A percentile compares a stretch with the other conserved stretches of the same genome.
Evolutionary conservation across 495 filamentous ascomycete genomes (phyloP).

Genomic region (Hypoxylon crocopeplum): DNA sequence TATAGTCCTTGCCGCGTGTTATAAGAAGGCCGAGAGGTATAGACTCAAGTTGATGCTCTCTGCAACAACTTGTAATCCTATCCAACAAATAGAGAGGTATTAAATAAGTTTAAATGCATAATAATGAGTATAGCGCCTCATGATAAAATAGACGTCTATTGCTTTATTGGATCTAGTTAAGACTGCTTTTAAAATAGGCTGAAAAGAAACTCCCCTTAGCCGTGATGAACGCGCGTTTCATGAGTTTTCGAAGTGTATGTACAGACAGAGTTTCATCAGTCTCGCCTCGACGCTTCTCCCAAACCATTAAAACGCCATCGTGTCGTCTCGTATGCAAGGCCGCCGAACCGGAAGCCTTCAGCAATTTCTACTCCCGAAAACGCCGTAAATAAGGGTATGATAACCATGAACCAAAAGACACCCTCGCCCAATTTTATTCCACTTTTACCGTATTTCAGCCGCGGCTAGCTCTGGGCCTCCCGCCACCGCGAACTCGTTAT

Average conservation of each 20-base stretch:
- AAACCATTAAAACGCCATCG: slow-evolving; percentile 29
- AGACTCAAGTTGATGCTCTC: too few species aligned
- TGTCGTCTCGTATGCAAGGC: slow-evolving; percentile 10
- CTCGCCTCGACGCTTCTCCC: background rate
- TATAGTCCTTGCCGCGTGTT: too few species aligned
- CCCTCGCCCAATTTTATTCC: background rate
- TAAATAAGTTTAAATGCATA: too few species aligned
- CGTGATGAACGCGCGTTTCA: background rate
- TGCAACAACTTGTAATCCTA: too few species aligned
- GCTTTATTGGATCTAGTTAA: too few species aligned
- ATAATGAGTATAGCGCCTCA: too few species aligned
- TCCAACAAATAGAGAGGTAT: too few species aligned
- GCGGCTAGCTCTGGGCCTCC: slow-evolving; percentile 51
- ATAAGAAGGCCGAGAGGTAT: too few species aligned
- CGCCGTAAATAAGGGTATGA: slow-evolving; percentile 39
- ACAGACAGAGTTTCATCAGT: slow-evolving; percentile 13
- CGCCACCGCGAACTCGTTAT: slow-evolving; percentile 61
- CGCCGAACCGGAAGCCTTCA: slow-evolving; percentile 7
- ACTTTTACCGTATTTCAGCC: slow-evolving; percentile 36
- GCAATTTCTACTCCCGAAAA: slow-evolving; percentile 25
- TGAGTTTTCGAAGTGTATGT: slow-evolving; percentile 12
- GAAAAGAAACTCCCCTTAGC: background rate
- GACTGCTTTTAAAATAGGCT: too few species aligned
- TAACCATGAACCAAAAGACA: slow-evolving; percentile 3
- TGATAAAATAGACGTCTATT: too few species aligned